phyloP scores from a whole-genome alignment of 2,329 filamentous ascomycete genomes.

The Sarocladium strictum region DNA sequence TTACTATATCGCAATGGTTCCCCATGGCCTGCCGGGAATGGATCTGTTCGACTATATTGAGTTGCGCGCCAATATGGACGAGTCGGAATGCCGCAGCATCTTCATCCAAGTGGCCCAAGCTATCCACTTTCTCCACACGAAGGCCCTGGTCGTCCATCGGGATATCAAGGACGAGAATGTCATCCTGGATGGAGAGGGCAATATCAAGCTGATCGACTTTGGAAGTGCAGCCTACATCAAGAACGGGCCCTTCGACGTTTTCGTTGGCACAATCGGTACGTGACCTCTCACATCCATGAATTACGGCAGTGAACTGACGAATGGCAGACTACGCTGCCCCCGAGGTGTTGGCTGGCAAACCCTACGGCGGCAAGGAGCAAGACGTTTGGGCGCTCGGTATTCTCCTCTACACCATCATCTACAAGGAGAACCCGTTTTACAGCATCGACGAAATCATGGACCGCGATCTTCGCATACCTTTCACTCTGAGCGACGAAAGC shows the following conservation, averaged over 20 bases:
- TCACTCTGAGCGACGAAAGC: constrained; percentile 81
- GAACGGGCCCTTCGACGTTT: constrained; percentile 96
- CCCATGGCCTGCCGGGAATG: constrained; percentile 93
- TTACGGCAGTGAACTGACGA: too few relatives aligned
- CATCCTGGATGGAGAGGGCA: constrained; percentile 87
- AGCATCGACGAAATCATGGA: constrained; percentile 99
- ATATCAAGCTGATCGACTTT: constrained; percentile 97
- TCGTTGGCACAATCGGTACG: constrained; percentile 96
- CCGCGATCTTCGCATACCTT: constrained; percentile 86
- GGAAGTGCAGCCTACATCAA: constrained; percentile 98
- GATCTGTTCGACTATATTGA: constrained; percentile 99
- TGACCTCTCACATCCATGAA: too few relatives aligned
- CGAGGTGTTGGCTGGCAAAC: constrained; percentile 88
- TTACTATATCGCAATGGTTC: constrained; percentile 98
- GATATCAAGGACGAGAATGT: constrained; percentile 99
- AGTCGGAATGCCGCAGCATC: constrained; percentile 87
- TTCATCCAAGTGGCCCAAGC: constrained; percentile 90
- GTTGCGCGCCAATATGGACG: constrained; percentile 91
- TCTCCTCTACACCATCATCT: constrained; percentile 95
- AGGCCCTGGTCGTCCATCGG: constrained; percentile 86
- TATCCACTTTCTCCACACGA: constrained; percentile 84
- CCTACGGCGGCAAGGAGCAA: constrained; percentile 93
- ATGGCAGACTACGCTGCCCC: constrained; percentile 87
- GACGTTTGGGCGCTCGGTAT: constrained; percentile 98
- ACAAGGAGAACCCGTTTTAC: constrained; percentile 99